A percentile compares a stretch with the other conserved stretches of the same genome.
These are phyloP conservation scores for Paecilomyces formosus DNA, from an alignment of 2,329 filamentous ascomycete species.

Conservation along the genomic window DNA sequence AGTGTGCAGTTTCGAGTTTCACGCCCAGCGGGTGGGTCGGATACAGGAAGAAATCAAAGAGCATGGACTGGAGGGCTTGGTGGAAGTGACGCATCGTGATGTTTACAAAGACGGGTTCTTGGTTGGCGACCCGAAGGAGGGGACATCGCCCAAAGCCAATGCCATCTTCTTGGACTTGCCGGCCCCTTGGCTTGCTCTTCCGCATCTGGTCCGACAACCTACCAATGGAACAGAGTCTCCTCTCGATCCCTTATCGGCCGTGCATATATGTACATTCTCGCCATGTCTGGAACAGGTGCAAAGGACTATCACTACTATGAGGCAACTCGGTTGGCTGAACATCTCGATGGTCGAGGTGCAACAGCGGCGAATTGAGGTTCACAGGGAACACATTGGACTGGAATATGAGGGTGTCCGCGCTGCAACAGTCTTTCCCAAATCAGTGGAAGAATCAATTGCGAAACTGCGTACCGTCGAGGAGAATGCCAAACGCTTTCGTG, in stretches of 20 bases:
- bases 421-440: slow-evolving; percentile 56
- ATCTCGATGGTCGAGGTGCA: slow-evolving; percentile 90
- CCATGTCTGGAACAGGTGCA: slow-evolving; percentile 96
- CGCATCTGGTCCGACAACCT: slow-evolving; percentile 36
- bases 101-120: slow-evolving; percentile 44
- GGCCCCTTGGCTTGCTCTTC: slow-evolving; percentile 43
- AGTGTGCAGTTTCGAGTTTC: slow-evolving; percentile 46
- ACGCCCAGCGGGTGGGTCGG: slow-evolving; percentile 34
- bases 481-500: slow-evolving; percentile 59
- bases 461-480: slow-evolving; percentile 67
- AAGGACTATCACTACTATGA: slow-evolving; percentile 71
- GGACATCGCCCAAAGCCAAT: slow-evolving; percentile 35
- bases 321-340: slow-evolving; percentile 77
- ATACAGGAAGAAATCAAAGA: slow-evolving; percentile 35
- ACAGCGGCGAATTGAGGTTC: slow-evolving; percentile 71
- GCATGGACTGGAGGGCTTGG: slow-evolving; percentile 38
- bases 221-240: slow-evolving; percentile 36
- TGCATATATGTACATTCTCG: slow-evolving; percentile 86
- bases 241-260: slow-evolving; percentile 63
- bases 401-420: slow-evolving; percentile 60
- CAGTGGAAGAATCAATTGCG: slow-evolving; percentile 70
- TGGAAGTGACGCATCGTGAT: slow-evolving; percentile 41
- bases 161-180: slow-evolving; percentile 45
- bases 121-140: slow-evolving; percentile 24
- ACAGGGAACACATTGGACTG: slow-evolving; percentile 71